phyloP scores from a whole-genome alignment of 2,329 filamentous ascomycete species.

The Parafenestella ontariensis region DNA sequence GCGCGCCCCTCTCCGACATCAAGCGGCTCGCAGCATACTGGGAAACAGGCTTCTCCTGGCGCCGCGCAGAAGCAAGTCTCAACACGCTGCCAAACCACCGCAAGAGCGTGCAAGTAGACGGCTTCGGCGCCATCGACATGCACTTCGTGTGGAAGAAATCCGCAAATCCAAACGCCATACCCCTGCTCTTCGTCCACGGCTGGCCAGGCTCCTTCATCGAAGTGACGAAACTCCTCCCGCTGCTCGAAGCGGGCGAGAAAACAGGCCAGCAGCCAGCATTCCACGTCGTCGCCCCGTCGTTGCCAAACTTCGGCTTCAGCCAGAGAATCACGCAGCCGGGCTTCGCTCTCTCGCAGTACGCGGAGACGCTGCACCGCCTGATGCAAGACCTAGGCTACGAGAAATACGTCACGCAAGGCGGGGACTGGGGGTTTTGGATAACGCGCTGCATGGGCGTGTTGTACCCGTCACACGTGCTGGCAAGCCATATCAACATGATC shows the following conservation, averaged over 20 bases:
- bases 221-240: constrained; percentile 65
- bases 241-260: constrained; percentile 46
- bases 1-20: constrained; percentile 66
- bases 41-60: constrained; percentile 67
- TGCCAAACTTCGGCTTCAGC: constrained; percentile 66
- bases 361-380: constrained; percentile 69
- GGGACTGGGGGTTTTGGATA: constrained; percentile 74
- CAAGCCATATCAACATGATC: constrained; percentile 69
- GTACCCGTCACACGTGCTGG: constrained; percentile 65
- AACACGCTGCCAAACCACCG: constrained; percentile 69
- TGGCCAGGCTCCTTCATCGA: constrained; percentile 76
- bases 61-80: constrained; percentile 63
- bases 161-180: constrained; percentile 61
- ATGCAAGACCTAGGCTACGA: constrained; percentile 73
- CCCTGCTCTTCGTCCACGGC: constrained; percentile 72
- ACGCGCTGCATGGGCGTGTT: constrained; percentile 66
- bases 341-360: constrained; percentile 67
- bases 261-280: constrained; percentile 55
- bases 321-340: constrained; percentile 59
- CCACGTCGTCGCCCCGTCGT: constrained; percentile 60
- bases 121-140: constrained; percentile 65
- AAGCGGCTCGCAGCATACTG: constrained; percentile 66
- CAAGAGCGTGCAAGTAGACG: constrained; percentile 61
- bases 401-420: constrained; percentile 65
- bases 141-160: constrained; percentile 70